These are phyloP conservation scores for Simmondsia chinensis DNA, from an alignment of 148 eudicot genomes.

Conservation along the genomic window DNA sequence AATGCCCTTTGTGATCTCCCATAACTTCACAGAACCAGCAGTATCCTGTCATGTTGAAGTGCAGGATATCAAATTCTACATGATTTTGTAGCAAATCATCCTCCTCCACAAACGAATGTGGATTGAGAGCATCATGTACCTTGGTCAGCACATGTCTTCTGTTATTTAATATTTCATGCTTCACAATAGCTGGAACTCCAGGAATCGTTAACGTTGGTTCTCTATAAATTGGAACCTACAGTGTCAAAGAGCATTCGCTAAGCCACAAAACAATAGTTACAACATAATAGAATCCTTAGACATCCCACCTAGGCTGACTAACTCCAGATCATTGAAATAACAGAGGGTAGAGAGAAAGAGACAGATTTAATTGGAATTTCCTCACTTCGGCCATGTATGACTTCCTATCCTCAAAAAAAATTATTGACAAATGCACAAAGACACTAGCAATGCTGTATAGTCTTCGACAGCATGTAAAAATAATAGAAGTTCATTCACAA, in stretches of 20 bases:
- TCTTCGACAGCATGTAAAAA: no score
- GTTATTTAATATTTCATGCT: slow-evolving; percentile 87
- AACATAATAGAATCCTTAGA: no score
- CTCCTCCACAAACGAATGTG: background rate
- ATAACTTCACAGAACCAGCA: slow-evolving; percentile 84
- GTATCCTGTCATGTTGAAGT: slow-evolving; percentile 48
- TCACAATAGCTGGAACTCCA: slow-evolving; percentile 82
- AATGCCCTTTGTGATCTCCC: slow-evolving; percentile 90
- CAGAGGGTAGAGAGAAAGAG: no score
- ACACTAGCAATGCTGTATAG: no score
- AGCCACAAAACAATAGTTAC: background rate
- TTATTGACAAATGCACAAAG: no score
- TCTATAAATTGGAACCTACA: slow-evolving; percentile 71
- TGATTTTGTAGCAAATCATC: background rate
- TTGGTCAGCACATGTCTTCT: slow-evolving; percentile 90
- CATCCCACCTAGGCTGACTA: no score
- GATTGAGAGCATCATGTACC: slow-evolving; percentile 28
- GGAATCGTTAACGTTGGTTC: slow-evolving; percentile 55
- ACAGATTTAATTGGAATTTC: no score
- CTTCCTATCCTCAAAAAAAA: no score
- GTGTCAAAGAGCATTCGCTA: slow-evolving; percentile 6
- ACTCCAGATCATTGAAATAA: no score
- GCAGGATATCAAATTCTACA: background rate
- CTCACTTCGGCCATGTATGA: no score
- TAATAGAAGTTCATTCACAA: no score